These are phyloP conservation scores for Albatrellus sp. DNA, from an alignment of 1,284 basidiomycete species.

Conservation along the genomic window DNA sequence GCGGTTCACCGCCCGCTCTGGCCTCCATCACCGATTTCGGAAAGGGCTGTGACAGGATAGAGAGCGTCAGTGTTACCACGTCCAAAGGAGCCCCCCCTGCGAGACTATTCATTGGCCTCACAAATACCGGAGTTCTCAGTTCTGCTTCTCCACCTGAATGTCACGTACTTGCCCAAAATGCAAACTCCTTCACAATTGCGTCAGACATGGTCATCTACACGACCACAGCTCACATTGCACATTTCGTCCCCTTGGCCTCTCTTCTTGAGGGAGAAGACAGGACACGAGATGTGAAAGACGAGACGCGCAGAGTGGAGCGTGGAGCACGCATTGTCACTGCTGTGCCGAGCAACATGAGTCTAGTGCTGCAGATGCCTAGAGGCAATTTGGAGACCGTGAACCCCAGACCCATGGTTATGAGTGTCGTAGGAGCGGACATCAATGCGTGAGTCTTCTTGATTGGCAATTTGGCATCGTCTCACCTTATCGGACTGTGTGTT, in stretches of 20 bases:
- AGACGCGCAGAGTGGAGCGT: conserved; percentile 71
- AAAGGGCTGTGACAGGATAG: conserved; percentile 4
- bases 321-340: conserved; percentile 79
- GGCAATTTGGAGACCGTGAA: conserved; percentile 96
- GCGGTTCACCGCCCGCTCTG: neutral
- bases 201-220: conserved; percentile 82
- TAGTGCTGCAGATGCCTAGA: conserved; percentile 95
- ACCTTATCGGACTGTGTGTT: no score
- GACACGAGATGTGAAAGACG: conserved; percentile 19
- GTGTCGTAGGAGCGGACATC: conserved; percentile 66
- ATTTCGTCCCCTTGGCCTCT: conserved; percentile 52
- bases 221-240: conserved; percentile 72
- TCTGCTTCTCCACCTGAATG: neutral
- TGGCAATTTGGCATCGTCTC: no score
- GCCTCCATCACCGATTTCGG: conserved; percentile 5
- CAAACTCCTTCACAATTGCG: conserved; percentile 74
- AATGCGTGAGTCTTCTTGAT: conserved; percentile 39
- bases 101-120: conserved; percentile 47
- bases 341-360: conserved; percentile 76
- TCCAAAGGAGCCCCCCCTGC: neutral
- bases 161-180: conserved; percentile 40
- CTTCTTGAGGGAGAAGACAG: conserved; percentile 19
- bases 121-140: conserved; percentile 31
- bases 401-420: conserved; percentile 84
- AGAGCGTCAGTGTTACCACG: neutral